These are phyloP conservation scores for Calonectria leucothoes DNA, from an alignment of 2,329 filamentous ascomycete species.

Conservation along the genomic window DNA sequence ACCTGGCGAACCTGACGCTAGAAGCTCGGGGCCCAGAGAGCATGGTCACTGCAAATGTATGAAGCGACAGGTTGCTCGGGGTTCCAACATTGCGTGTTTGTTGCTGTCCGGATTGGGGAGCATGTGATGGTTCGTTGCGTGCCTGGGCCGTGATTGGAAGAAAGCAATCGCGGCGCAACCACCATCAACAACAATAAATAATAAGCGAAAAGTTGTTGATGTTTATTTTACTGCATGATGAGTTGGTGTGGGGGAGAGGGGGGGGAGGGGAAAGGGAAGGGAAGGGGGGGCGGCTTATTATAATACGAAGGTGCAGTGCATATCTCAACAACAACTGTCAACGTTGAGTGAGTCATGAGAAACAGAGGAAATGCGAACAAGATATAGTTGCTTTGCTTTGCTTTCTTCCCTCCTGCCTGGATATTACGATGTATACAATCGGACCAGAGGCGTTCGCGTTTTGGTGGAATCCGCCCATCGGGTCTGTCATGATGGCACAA, in stretches of 20 bases:
- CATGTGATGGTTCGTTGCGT: not conserved
- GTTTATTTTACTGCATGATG: slow-evolving; percentile 36
- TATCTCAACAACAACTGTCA: not conserved
- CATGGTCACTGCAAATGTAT: not conserved
- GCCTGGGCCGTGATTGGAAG: not conserved
- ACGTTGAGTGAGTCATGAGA: not conserved
- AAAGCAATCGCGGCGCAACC: not conserved
- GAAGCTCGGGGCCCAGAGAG: not conserved
- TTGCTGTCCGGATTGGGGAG: not conserved
- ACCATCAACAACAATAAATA: slow-evolving; percentile 13
- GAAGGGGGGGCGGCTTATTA: not conserved
- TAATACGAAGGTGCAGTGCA: not conserved
- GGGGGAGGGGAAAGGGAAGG: not conserved
- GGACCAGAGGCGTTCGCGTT: not conserved
- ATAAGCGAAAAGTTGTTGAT: slow-evolving; percentile 27
- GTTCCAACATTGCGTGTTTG: not conserved
- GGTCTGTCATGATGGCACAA: slow-evolving; percentile 7
- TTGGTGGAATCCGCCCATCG: not conserved
- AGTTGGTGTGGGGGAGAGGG: slow-evolving; percentile 28
- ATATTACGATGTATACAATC: not conserved
- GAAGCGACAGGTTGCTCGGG: not conserved
- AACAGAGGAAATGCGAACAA: not conserved
- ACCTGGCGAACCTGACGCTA: not conserved
- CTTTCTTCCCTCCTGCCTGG: not conserved
- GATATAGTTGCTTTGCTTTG: not conserved